Percentiles rank a stretch among this genome's conserved stretches.
phyloP scores from a whole-genome alignment of 1,139 yeast species.

The Candida sanyaensis region DNA sequence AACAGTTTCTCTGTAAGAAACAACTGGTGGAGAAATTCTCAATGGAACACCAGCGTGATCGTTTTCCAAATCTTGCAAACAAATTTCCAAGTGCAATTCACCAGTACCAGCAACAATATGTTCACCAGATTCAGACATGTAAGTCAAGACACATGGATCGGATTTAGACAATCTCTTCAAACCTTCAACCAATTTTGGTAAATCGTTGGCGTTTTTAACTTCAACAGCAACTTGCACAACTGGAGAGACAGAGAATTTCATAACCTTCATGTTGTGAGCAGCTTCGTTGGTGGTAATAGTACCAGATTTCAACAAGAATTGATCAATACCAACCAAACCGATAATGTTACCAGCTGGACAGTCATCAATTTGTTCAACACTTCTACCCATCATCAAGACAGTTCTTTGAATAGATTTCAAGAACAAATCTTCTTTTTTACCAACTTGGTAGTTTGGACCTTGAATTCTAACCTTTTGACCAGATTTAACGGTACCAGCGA shows the following conservation, averaged over 20 bases:
- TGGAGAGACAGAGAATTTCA: constrained; percentile 99
- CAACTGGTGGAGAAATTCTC: constrained; percentile 97
- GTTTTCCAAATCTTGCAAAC: constrained; percentile 93
- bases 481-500: constrained; percentile 98
- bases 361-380: constrained; percentile 97
- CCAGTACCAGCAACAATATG: constrained; percentile 99
- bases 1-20: constrained; percentile 98
- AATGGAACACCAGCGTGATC: constrained; percentile 99
- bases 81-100: constrained; percentile 99
- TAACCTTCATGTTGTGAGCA: constrained; percentile 99
- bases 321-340: constrained; percentile 99
- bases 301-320: constrained; percentile 99
- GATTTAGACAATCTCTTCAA: constrained; percentile 99
- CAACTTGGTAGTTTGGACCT: constrained; percentile 99
- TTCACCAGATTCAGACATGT: constrained; percentile 95
- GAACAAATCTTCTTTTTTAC: constrained; percentile 97
- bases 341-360: constrained; percentile 99
- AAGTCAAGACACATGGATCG: constrained; percentile 95
- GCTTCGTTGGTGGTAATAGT: constrained; percentile 95
- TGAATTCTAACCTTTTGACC: constrained; percentile 99
- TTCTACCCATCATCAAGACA: constrained; percentile 99
- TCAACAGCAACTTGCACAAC: constrained; percentile 99
- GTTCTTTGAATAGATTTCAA: constrained; percentile 98
- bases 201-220: constrained; percentile 98
- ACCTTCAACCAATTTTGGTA: constrained; percentile 99